phyloP scores from a whole-genome alignment of 2,329 filamentous ascomycete genomes.

The Erysiphe pulchra region DNA sequence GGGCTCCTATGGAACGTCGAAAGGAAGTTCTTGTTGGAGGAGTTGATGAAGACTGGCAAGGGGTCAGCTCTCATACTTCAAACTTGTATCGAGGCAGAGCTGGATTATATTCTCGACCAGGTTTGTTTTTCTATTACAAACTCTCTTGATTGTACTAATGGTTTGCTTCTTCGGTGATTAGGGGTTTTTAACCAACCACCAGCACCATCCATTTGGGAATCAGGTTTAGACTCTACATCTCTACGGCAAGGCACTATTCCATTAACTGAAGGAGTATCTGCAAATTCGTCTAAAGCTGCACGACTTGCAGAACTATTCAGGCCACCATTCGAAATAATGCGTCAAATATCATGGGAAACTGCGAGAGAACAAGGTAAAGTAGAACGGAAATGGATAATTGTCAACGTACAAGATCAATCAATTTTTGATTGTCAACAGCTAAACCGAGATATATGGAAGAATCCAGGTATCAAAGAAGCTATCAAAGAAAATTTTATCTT shows the following conservation, averaged over 20 bases:
- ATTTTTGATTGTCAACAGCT: conserved; percentile 87
- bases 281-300: conserved; percentile 42
- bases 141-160: conserved; percentile 5
- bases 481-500: conserved; percentile 87
- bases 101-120: conserved; percentile 11
- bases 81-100: conserved; percentile 11
- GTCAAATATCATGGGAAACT: conserved; percentile 52
- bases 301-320: conserved; percentile 78
- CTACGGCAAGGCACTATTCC: conserved; percentile 25
- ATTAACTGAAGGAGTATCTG: conserved; percentile 36
- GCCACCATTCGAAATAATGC: conserved; percentile 78
- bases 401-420: conserved; percentile 82
- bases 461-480: conserved; percentile 49
- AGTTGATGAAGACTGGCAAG: conserved; percentile 22
- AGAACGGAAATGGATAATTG: conserved; percentile 76
- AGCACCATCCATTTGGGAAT: conserved; percentile 19
- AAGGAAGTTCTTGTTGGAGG: conserved; percentile 79
- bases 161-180: conserved; percentile 11
- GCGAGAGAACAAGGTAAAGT: conserved; percentile 71
- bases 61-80: conserved; percentile 16
- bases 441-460: conserved; percentile 93
- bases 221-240: conserved; percentile 17
- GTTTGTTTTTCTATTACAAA: conserved; percentile 4
- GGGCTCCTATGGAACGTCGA: conserved; percentile 74
- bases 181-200: conserved; percentile 46